These are phyloP conservation scores for Fusarium nanum DNA, from an alignment of 2,329 filamentous ascomycete species.

Conservation along the genomic window DNA sequence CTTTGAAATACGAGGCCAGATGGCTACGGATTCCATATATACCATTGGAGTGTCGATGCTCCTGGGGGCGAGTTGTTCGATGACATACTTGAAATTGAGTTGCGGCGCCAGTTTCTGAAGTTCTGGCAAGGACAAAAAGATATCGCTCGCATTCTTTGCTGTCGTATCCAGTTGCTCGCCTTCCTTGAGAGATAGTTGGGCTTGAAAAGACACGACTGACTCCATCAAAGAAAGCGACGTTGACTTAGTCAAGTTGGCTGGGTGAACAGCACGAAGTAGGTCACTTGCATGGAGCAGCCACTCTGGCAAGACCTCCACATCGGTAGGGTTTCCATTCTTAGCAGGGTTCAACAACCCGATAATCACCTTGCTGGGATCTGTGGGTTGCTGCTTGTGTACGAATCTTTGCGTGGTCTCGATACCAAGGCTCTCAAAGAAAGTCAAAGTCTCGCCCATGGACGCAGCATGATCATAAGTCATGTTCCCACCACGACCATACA, in stretches of 20 bases:
- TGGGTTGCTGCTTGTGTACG: not conserved
- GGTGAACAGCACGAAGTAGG: conserved; percentile 17
- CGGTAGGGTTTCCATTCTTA: not conserved
- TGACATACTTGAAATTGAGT: conserved; percentile 22
- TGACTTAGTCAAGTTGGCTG: conserved; percentile 15
- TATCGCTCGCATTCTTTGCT: too few species aligned
- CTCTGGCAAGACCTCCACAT: not conserved
- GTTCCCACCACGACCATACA: not conserved
- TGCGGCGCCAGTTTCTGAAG: not conserved
- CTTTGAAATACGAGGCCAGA: not conserved
- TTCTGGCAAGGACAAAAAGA: not conserved
- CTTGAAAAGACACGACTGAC: not conserved
- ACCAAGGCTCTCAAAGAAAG: conserved; percentile 21
- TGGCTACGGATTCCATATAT: too few species aligned
- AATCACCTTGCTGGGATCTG: not conserved
- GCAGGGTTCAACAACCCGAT: not conserved
- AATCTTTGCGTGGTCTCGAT: conserved; percentile 18
- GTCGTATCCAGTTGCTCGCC: not conserved
- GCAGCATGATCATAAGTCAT: not conserved
- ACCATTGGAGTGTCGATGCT: not conserved
- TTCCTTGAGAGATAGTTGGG: not conserved
- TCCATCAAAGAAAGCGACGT: not conserved
- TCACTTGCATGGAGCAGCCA: conserved; percentile 5
- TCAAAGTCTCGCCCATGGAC: conserved; percentile 5
- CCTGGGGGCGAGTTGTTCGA: conserved; percentile 14